A percentile compares a stretch with the other conserved stretches of the same genome.
Evolutionary conservation across 352 stramenopile species (phyloP).

Genomic region (Phytophthora multivora): DNA sequence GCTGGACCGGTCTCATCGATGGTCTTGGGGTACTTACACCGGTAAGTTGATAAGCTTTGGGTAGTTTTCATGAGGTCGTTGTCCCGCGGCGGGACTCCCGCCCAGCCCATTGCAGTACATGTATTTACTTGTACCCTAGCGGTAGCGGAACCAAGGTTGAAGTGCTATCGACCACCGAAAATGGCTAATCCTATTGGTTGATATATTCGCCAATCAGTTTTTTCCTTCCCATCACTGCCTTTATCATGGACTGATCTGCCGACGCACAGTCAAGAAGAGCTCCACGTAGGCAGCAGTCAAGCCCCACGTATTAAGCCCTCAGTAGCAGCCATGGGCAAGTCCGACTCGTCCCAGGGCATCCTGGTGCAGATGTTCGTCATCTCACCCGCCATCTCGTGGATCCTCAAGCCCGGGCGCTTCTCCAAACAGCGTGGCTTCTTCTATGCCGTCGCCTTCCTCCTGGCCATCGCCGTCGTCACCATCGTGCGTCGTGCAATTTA

Average conservation of each 20-base stretch:
- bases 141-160: no score
- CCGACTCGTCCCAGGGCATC: slow-evolving; percentile 70
- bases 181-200: background rate
- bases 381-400: slow-evolving; percentile 94
- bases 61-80: no score
- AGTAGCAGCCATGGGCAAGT: slow-evolving; percentile 38
- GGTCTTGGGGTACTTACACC: no score
- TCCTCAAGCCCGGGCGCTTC: slow-evolving; percentile 94
- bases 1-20: no score
- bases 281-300: slow-evolving; percentile 14
- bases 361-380: slow-evolving; percentile 80
- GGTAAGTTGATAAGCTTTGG: no score
- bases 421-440: slow-evolving; percentile 91
- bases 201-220: slow-evolving; percentile 8
- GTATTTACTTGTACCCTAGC: no score
- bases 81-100: no score
- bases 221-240: slow-evolving; percentile 11
- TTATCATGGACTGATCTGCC: slow-evolving; percentile 3
- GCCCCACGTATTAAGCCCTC: background rate
- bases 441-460: slow-evolving; percentile 95
- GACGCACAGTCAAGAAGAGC: slow-evolving; percentile 2
- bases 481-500: slow-evolving; percentile 69
- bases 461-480: slow-evolving; percentile 90
- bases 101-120: no score
- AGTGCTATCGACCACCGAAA: background rate